Evolutionary conservation across 306 rosid genomes (phyloP).

Genomic region (Coriaria nepalensis): DNA sequence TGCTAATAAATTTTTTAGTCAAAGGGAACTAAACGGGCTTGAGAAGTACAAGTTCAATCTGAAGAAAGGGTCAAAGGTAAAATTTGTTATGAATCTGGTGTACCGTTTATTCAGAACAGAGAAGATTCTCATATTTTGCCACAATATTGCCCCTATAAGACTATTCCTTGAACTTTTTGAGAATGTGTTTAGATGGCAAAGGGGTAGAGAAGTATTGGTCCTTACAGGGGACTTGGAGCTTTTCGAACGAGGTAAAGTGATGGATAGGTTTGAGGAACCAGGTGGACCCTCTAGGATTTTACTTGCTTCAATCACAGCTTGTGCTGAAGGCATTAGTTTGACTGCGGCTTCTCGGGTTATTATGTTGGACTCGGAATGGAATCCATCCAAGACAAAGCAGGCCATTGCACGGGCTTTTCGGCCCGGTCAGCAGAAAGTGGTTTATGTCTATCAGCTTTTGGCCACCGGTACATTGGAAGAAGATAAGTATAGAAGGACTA

Average conservation of each 20-base stretch:
- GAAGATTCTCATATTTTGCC: slow-evolving; percentile 73
- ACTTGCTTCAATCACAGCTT: slow-evolving; percentile 92
- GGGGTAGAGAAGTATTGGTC: slow-evolving; percentile 59
- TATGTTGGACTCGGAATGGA: slow-evolving; percentile 87
- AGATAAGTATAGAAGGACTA: slow-evolving; percentile 59
- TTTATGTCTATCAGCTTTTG: slow-evolving; percentile 78
- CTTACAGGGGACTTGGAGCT: slow-evolving; percentile 83
- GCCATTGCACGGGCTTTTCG: slow-evolving; percentile 92
- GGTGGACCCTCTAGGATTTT: slow-evolving; percentile 61
- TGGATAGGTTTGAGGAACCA: slow-evolving; percentile 76
- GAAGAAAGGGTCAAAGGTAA: slow-evolving; percentile 67
- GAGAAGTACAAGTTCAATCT: slow-evolving; percentile 58
- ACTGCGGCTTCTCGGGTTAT: slow-evolving; percentile 93
- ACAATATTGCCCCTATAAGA: slow-evolving; percentile 85
- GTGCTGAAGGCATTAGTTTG: slow-evolving; percentile 92
- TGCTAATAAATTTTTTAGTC: slow-evolving; percentile 45
- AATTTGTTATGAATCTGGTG: slow-evolving; percentile 73
- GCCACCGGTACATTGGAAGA: slow-evolving; percentile 78
- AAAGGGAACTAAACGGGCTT: slow-evolving; percentile 31
- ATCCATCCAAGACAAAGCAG: slow-evolving; percentile 90
- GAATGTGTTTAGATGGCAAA: slow-evolving; percentile 57
- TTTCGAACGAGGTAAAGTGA: slow-evolving; percentile 77
- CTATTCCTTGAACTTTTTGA: slow-evolving; percentile 63
- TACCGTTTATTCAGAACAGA: slow-evolving; percentile 59
- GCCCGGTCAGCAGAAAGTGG: slow-evolving; percentile 81